Evolutionary conservation across 257 asterid genomes (phyloP).

Genomic region (Parsonsia alboflavescens): DNA sequence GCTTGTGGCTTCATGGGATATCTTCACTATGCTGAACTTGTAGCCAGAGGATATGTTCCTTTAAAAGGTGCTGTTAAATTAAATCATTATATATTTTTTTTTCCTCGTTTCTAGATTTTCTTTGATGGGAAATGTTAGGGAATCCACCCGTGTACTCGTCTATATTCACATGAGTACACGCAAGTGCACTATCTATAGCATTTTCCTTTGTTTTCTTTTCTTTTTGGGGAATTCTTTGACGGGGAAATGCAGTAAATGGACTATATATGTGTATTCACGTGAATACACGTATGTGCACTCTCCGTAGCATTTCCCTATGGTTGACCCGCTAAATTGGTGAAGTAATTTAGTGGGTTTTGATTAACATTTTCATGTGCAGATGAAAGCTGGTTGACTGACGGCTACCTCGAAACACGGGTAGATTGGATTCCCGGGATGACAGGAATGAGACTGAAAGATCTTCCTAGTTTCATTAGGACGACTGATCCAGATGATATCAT

Average conservation of each 20-base stretch:
- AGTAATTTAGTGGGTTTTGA: not conserved
- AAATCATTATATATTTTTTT: not conserved
- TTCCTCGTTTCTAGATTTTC: not conserved
- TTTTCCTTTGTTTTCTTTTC: too few species aligned
- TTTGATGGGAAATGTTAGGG: not conserved
- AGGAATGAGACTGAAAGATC: constrained; percentile 47
- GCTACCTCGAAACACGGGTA: constrained; percentile 37
- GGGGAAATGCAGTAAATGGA: too few species aligned
- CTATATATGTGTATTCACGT: too few species aligned
- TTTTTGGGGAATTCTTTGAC: too few species aligned
- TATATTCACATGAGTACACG: too few species aligned
- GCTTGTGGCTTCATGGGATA: constrained; percentile 60
- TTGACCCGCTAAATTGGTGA: too few species aligned
- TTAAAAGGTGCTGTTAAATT: constrained; percentile 34
- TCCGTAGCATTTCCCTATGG: too few species aligned
- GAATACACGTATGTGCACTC: too few species aligned
- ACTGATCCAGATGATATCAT: constrained; percentile 53
- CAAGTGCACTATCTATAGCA: too few species aligned
- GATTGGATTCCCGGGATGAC: constrained; percentile 69
- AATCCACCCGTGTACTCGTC: too few species aligned
- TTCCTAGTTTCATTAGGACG: constrained; percentile 55
- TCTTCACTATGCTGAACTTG: constrained; percentile 38
- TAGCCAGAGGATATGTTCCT: constrained; percentile 47
- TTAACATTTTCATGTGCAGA: constrained; percentile 29
- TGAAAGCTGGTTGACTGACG: constrained; percentile 42